Evolutionary conservation across 2,329 filamentous ascomycete species (phyloP).

Genomic region (Colletotrichum echinochloae): DNA sequence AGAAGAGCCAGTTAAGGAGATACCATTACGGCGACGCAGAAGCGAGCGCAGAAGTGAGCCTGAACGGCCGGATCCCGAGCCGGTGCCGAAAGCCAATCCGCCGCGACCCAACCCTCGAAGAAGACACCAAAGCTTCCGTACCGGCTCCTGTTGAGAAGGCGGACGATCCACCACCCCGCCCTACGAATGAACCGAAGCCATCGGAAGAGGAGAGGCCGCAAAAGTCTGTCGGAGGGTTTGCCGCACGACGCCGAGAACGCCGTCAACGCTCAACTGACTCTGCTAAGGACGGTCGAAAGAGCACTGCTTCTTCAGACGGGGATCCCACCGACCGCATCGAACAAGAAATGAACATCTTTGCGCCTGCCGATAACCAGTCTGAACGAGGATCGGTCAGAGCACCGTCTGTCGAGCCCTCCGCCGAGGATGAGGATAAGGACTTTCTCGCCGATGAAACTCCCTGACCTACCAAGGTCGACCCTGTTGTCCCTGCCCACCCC

Average conservation of each 20-base stretch:
- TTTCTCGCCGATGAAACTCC: conserved; percentile 60
- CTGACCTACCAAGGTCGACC: conserved; percentile 57
- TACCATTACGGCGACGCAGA: not conserved
- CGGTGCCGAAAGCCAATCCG: not conserved
- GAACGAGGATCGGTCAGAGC: conserved; percentile 66
- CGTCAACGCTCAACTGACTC: conserved; percentile 61
- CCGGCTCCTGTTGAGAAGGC: not conserved
- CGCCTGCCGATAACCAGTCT: conserved; percentile 65
- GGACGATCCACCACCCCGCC: not conserved
- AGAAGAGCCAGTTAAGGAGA: not conserved
- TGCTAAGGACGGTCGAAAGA: conserved; percentile 60
- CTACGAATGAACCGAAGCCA: conserved; percentile 5
- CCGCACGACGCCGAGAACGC: conserved; percentile 55
- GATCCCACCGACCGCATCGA: conserved; percentile 69
- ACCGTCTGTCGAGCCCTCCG: conserved; percentile 57
- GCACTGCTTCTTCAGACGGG: conserved; percentile 58
- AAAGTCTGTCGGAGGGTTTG: conserved; percentile 62
- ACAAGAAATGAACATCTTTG: conserved; percentile 68
- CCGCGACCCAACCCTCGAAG: not conserved
- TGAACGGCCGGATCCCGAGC: not conserved
- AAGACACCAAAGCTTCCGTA: not conserved
- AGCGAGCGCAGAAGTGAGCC: conserved; percentile 18
- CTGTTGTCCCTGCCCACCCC: conserved; percentile 65
- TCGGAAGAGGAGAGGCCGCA: conserved; percentile 42
- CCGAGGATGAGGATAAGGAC: conserved; percentile 47